Conservation (phyloP, 1,139 yeast species). For the Pichia sp. region DNA sequence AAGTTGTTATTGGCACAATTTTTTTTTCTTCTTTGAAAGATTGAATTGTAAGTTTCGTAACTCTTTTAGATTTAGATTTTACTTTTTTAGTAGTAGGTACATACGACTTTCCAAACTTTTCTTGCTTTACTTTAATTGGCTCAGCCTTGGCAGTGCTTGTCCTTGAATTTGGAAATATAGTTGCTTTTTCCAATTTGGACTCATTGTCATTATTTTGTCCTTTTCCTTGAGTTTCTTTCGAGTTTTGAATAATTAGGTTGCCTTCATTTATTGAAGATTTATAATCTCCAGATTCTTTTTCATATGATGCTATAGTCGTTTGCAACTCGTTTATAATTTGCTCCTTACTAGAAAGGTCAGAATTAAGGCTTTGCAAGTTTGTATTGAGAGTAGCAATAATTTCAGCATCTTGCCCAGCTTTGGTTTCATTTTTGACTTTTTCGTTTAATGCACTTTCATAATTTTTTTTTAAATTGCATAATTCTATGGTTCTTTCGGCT, state of each 20-base stretch:
- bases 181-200: neutral
- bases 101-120: neutral
- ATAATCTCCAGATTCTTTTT: neutral
- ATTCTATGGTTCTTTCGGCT: no score
- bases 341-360: neutral
- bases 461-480: neutral
- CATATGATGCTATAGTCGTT: neutral
- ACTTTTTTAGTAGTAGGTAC: neutral
- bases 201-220: neutral
- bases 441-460: neutral
- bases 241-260: neutral
- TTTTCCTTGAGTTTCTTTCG: neutral
- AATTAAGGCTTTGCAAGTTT: neutral
- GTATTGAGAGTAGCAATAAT: neutral
- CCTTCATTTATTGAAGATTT: neutral
- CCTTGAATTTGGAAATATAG: constrained; percentile 5
- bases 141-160: constrained; percentile 1
- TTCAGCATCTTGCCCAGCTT: neutral
- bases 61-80: neutral
- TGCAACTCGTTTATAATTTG: neutral
- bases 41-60: neutral
- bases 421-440: neutral
- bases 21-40: neutral
- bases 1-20: neutral
- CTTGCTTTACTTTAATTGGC: neutral